Percentiles rank a stretch among this genome's conserved stretches.
phyloP scores from a whole-genome alignment of 2,329 filamentous ascomycete genomes.

The Blumeriella jaapii region DNA sequence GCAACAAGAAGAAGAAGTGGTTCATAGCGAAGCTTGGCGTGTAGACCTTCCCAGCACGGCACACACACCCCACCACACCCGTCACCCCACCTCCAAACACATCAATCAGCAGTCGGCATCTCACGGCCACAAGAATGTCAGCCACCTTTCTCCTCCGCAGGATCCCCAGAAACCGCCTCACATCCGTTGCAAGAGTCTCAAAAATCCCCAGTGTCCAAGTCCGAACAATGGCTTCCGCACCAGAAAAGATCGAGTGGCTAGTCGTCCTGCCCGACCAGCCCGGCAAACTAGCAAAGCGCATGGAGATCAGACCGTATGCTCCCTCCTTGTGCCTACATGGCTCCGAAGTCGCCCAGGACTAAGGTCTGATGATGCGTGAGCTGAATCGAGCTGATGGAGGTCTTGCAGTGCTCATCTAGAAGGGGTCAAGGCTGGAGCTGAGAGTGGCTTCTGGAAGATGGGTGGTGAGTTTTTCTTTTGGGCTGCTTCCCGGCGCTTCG shows the following conservation, averaged over 20 bases:
- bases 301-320: constrained; percentile 46
- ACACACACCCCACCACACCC: too few species aligned
- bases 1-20: too few species aligned
- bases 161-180: not conserved
- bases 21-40: too few species aligned
- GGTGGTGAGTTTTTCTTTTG: constrained; percentile 38
- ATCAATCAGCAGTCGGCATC: too few species aligned
- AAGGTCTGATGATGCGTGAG: not conserved
- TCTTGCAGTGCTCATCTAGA: constrained; percentile 25
- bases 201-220: not conserved
- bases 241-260: constrained; percentile 49
- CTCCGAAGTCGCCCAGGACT: too few species aligned
- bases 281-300: constrained; percentile 45
- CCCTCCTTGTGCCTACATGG: not conserved
- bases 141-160: constrained; percentile 2
- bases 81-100: too few species aligned
- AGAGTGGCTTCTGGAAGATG: constrained; percentile 47
- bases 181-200: not conserved
- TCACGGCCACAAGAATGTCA: constrained; percentile 6
- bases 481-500: too few species aligned
- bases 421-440: constrained; percentile 38
- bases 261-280: constrained; percentile 58
- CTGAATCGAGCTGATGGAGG: not conserved
- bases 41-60: too few species aligned
- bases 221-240: constrained; percentile 10